Percentiles rank a stretch among this genome's conserved stretches.
These are phyloP conservation scores for Calcarisporium arbuscula DNA, from an alignment of 2,329 filamentous ascomycete genomes.

Conservation along the genomic window DNA sequence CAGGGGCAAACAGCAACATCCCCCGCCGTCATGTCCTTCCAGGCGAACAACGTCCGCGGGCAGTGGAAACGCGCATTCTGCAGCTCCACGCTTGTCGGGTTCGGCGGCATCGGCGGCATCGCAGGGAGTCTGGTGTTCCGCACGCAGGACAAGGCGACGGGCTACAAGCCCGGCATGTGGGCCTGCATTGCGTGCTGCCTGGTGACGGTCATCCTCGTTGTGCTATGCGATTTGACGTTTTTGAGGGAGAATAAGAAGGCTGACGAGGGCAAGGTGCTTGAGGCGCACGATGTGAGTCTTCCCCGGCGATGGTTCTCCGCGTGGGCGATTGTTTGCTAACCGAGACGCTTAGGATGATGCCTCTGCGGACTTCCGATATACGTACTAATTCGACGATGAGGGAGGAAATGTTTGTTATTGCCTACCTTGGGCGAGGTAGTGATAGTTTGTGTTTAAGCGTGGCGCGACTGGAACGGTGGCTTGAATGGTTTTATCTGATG, in stretches of 20 bases:
- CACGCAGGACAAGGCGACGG: slow-evolving; percentile 41
- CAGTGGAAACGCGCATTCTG: slow-evolving; percentile 85
- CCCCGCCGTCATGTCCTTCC: slow-evolving; percentile 70
- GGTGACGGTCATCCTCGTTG: slow-evolving; percentile 40
- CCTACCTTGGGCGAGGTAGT: no score
- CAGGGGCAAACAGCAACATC: slow-evolving; percentile 71
- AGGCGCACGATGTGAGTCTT: slow-evolving; percentile 40
- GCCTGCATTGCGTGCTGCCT: slow-evolving; percentile 46
- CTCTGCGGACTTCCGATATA: slow-evolving; percentile 26
- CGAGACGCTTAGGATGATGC: slow-evolving; percentile 19
- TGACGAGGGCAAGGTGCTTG: slow-evolving; percentile 48
- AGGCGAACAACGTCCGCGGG: slow-evolving; percentile 81
- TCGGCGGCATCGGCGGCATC: slow-evolving; percentile 75
- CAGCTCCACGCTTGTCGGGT: slow-evolving; percentile 68
- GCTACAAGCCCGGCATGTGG: slow-evolving; percentile 49
- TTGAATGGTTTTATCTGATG: no score
- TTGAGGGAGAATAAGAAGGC: slow-evolving; percentile 41
- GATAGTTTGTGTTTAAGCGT: no score
- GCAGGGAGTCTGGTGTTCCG: slow-evolving; percentile 68
- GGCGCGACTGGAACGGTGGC: no score
- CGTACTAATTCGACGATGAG: no score
- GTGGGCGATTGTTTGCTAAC: slow-evolving; percentile 1
- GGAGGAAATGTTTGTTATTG: no score
- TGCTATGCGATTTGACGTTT: slow-evolving; percentile 33
- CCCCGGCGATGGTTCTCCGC: neutral